These are phyloP conservation scores for Geosmithia flava DNA, from an alignment of 2,329 filamentous ascomycete genomes.

Conservation along the genomic window DNA sequence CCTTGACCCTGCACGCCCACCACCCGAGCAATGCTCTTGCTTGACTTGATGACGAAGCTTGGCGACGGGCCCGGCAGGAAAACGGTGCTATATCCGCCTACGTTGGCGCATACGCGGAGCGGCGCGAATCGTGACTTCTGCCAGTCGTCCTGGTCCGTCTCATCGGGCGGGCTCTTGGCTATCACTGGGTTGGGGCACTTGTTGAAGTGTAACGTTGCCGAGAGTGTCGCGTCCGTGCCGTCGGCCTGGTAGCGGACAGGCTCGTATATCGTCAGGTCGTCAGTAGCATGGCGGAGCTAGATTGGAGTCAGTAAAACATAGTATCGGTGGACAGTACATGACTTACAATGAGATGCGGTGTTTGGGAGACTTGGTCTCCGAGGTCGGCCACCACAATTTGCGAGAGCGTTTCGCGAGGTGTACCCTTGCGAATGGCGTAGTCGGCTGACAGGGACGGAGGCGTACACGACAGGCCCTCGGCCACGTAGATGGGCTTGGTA, in stretches of 20 bases:
- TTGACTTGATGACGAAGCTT: slow-evolving; percentile 70
- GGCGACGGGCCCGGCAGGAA: slow-evolving; percentile 74
- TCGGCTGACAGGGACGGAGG: slow-evolving; percentile 65
- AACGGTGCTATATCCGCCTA: slow-evolving; percentile 71
- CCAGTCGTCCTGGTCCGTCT: slow-evolving; percentile 31
- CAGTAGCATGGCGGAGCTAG: slow-evolving; percentile 41
- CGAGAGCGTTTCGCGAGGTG: slow-evolving; percentile 58
- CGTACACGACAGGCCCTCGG: slow-evolving; percentile 66
- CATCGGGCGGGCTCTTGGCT: slow-evolving; percentile 38
- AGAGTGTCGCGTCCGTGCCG: slow-evolving; percentile 26
- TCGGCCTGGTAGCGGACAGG: slow-evolving; percentile 46
- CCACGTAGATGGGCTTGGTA: slow-evolving; percentile 56
- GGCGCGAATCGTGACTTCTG: slow-evolving; percentile 34
- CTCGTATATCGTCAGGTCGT: slow-evolving; percentile 81
- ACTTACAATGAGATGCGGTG: slow-evolving; percentile 72
- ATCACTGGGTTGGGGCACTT: slow-evolving; percentile 61
- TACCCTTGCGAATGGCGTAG: slow-evolving; percentile 54
- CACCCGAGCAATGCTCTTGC: slow-evolving; percentile 64
- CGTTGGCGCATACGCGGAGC: slow-evolving; percentile 44
- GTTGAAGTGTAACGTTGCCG: slow-evolving; percentile 55
- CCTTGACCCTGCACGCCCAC: slow-evolving; percentile 57
- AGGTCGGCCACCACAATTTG: slow-evolving; percentile 80
- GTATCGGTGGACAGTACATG: not conserved
- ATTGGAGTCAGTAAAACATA: not conserved
- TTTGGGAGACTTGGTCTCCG: slow-evolving; percentile 57